Evolutionary conservation across 2,329 filamentous ascomycete species (phyloP).

Genomic region (Xylaria sp.): DNA sequence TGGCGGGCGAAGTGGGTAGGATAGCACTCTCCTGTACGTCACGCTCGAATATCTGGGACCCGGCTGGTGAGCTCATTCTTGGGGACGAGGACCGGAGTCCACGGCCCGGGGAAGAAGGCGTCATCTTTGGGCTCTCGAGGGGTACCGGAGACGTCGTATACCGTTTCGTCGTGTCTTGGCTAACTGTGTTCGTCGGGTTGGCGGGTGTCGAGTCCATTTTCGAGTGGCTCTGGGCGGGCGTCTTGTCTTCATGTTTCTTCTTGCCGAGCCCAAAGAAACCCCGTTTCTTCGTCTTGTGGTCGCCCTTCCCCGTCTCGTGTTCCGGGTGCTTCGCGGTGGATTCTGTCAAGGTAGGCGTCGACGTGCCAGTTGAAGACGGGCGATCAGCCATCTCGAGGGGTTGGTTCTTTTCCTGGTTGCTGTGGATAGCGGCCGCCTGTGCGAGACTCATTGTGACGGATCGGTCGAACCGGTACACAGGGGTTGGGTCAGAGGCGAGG

Average conservation of each 20-base stretch:
- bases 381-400: constrained; percentile 25
- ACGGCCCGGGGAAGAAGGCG: constrained; percentile 73
- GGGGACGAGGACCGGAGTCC: constrained; percentile 76
- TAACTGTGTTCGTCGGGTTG: constrained; percentile 49
- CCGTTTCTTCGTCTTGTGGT: constrained; percentile 62
- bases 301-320: constrained; percentile 49
- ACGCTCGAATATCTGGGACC: constrained; percentile 89
- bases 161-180: constrained; percentile 51
- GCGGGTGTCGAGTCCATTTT: constrained; percentile 48
- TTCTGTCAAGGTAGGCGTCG: constrained; percentile 50
- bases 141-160: constrained; percentile 57
- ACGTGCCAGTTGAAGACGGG: constrained; percentile 47
- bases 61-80: constrained; percentile 79
- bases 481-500: constrained; percentile 1
- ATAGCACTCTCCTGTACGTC: constrained; percentile 85
- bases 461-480: constrained; percentile 20
- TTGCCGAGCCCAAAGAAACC: constrained; percentile 71
- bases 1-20: constrained; percentile 82
- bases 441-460: constrained; percentile 48
- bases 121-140: constrained; percentile 57
- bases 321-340: constrained; percentile 45
- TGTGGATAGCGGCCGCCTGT: constrained; percentile 48
- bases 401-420: constrained; percentile 42
- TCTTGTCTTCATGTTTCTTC: constrained; percentile 66
- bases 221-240: constrained; percentile 48